phyloP scores from a whole-genome alignment of 305 asterid genomes.

The Fraxinus latifolia region DNA sequence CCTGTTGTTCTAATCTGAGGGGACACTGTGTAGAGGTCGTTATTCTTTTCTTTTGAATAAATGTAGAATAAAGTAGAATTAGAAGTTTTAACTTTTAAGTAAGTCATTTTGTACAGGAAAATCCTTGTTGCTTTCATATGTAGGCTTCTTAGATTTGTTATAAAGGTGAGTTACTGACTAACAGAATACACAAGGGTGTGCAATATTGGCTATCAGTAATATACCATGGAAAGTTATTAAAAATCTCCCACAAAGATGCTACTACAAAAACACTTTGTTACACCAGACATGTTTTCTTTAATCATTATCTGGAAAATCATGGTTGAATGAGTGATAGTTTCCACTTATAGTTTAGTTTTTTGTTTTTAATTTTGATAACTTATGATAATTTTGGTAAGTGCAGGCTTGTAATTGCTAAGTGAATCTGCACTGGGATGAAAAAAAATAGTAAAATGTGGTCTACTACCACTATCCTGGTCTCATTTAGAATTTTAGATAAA shows the following conservation, averaged over 20 bases:
- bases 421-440: neutral
- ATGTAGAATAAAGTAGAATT: neutral
- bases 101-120: neutral
- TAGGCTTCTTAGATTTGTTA: neutral
- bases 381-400: neutral
- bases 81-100: neutral
- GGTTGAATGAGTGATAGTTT: neutral
- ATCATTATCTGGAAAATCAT: neutral
- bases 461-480: neutral
- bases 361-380: neutral
- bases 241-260: neutral
- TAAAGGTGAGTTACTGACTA: neutral
- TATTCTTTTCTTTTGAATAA: neutral
- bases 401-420: neutral
- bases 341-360: neutral
- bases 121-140: neutral
- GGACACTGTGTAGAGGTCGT: neutral
- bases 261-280: neutral
- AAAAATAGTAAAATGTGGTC: neutral
- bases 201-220: neutral
- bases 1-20: neutral
- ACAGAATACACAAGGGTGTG: neutral
- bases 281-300: neutral
- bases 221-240: neutral
- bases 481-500: neutral